Percentiles rank a stretch among this genome's conserved stretches.
phyloP scores from a whole-genome alignment of 2,329 filamentous ascomycete genomes.

The Lachnellula hyalina region DNA sequence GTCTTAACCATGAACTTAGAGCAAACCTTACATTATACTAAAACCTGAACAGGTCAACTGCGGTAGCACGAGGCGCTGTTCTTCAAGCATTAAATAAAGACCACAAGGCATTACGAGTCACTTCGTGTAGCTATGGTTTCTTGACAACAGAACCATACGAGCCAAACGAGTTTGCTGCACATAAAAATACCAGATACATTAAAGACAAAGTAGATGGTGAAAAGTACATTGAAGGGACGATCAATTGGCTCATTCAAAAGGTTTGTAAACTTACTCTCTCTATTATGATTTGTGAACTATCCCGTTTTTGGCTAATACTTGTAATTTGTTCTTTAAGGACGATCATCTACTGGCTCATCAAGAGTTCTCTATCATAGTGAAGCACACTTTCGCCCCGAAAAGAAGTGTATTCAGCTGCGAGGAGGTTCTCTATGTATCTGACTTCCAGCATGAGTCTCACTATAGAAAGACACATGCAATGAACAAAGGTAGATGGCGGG shows the following conservation, averaged over 20 bases:
- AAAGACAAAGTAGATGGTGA: slow-evolving; percentile 1
- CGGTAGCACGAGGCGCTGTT: background rate
- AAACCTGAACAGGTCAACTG: background rate
- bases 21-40: background rate
- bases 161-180: background rate
- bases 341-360: too few relatives aligned
- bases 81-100: slow-evolving; percentile 6
- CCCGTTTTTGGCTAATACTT: too few relatives aligned
- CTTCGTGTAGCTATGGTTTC: slow-evolving; percentile 4
- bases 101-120: background rate
- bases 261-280: too few relatives aligned
- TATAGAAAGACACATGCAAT: slow-evolving; percentile 3
- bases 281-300: too few relatives aligned
- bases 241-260: too few relatives aligned
- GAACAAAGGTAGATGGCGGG: slow-evolving; percentile 2
- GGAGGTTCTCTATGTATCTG: slow-evolving; percentile 7
- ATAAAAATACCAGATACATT: background rate
- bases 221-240: background rate
- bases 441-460: slow-evolving; percentile 1
- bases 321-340: too few relatives aligned
- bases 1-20: background rate
- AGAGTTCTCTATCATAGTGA: too few relatives aligned
- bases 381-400: slow-evolving; percentile 1
- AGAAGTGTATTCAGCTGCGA: slow-evolving; percentile 1
- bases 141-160: background rate